These are phyloP conservation scores for Ilex asprella DNA, from an alignment of 257 asterid species.

Conservation along the genomic window DNA sequence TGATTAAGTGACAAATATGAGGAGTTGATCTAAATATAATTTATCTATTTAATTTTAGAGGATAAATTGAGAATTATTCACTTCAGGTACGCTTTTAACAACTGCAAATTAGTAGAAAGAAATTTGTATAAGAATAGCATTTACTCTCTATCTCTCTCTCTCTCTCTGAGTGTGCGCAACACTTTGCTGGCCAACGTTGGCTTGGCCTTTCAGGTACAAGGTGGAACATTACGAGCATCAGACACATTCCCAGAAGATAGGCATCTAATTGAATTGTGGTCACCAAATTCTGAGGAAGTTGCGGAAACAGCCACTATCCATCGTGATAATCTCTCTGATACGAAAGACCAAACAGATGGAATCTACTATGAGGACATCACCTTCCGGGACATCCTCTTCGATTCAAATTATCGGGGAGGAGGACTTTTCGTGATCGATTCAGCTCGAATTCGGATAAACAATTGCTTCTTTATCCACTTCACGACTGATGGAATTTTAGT, in stretches of 20 bases:
- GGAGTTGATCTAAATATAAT: no score
- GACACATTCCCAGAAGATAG: slow-evolving; percentile 41
- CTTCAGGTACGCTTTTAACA: no score
- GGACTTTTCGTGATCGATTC: slow-evolving; percentile 40
- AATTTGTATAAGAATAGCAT: not conserved
- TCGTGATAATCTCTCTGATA: slow-evolving; percentile 5
- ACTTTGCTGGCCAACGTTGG: no score
- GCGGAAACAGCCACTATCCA: not conserved
- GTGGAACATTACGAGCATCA: slow-evolving; percentile 53
- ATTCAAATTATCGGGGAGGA: slow-evolving; percentile 47
- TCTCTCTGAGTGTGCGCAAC: not conserved
- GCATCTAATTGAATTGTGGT: slow-evolving; percentile 48
- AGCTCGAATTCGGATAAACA: slow-evolving; percentile 30
- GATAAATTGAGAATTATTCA: no score
- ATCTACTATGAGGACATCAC: slow-evolving; percentile 46
- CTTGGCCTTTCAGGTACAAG: slow-evolving; percentile 26
- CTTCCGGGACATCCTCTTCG: slow-evolving; percentile 52
- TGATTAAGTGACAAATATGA: no score
- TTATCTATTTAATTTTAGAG: no score
- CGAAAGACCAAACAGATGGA: slow-evolving; percentile 27
- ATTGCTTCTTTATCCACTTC: slow-evolving; percentile 45
- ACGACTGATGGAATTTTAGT: slow-evolving; percentile 40
- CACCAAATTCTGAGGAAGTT: slow-evolving; percentile 28
- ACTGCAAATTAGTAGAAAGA: no score
- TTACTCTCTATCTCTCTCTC: not conserved